These are phyloP conservation scores for Calonectria henricotiae DNA, from an alignment of 2,329 filamentous ascomycete species.

Conservation along the genomic window DNA sequence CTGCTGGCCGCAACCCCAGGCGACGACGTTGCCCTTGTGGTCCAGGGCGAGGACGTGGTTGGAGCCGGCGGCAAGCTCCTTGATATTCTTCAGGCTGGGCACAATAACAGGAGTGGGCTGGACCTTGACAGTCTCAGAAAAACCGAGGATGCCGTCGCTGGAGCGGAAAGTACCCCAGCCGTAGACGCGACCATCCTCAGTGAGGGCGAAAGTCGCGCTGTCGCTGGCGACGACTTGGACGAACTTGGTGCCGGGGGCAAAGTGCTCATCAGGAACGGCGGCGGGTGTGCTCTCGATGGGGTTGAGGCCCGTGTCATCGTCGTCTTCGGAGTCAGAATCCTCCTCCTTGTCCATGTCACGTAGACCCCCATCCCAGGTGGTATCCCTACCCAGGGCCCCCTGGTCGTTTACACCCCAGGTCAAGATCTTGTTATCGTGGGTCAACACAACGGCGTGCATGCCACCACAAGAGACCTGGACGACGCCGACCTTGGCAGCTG, in stretches of 20 bases:
- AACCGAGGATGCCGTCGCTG: slow-evolving; percentile 77
- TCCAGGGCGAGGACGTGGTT: slow-evolving; percentile 82
- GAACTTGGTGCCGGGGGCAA: slow-evolving; percentile 75
- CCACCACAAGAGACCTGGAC: slow-evolving; percentile 85
- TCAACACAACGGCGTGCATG: slow-evolving; percentile 86
- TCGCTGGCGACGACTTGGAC: slow-evolving; percentile 80
- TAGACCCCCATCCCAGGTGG: slow-evolving; percentile 76
- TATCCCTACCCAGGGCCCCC: slow-evolving; percentile 84
- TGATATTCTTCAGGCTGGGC: slow-evolving; percentile 77
- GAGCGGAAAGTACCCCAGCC: slow-evolving; percentile 88
- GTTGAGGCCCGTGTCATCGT: slow-evolving; percentile 78
- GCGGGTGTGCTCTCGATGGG: slow-evolving; percentile 80
- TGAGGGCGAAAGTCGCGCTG: slow-evolving; percentile 83
- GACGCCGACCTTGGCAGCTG: slow-evolving; percentile 77
- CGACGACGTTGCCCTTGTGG: slow-evolving; percentile 75
- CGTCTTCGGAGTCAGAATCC: slow-evolving; percentile 71
- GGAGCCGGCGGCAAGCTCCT: slow-evolving; percentile 75
- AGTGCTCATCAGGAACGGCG: slow-evolving; percentile 72
- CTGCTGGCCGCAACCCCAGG: slow-evolving; percentile 83
- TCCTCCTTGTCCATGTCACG: slow-evolving; percentile 70
- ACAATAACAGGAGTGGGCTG: slow-evolving; percentile 71
- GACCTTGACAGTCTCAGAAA: slow-evolving; percentile 68
- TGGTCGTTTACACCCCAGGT: slow-evolving; percentile 94
- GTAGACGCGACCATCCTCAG: slow-evolving; percentile 82
- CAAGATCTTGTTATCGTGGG: slow-evolving; percentile 84